Percentiles rank a stretch among this genome's conserved stretches.
phyloP scores from a whole-genome alignment of 805 yeast species.

The Metschnikowia lunata region DNA sequence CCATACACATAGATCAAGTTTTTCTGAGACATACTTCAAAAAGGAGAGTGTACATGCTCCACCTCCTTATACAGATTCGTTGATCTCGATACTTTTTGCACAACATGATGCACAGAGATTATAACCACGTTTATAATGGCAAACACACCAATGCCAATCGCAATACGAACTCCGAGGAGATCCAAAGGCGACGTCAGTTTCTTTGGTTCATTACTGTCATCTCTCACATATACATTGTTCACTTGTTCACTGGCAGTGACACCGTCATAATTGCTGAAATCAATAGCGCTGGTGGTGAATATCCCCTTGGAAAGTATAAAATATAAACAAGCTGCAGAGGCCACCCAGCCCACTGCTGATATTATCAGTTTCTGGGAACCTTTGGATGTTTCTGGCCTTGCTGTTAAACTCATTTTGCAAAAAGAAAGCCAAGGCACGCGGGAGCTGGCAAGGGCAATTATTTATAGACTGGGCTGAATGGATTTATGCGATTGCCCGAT shows the following conservation, averaged over 20 bases:
- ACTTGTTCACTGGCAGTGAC: background rate
- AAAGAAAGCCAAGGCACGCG: too few species aligned
- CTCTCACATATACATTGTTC: slow-evolving; percentile 1
- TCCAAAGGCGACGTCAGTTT: slow-evolving; percentile 8
- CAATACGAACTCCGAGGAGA: slow-evolving; percentile 25
- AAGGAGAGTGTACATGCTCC: slow-evolving; percentile 24
- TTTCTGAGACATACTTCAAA: background rate
- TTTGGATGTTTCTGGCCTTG: background rate
- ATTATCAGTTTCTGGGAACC: too few species aligned
- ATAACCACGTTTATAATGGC: slow-evolving; percentile 33
- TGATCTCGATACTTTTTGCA: slow-evolving; percentile 24
- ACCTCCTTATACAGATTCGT: slow-evolving; percentile 31
- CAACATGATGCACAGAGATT: slow-evolving; percentile 37
- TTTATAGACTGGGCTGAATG: background rate
- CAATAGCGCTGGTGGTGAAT: too few species aligned
- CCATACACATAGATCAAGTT: too few species aligned
- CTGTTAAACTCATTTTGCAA: too few species aligned
- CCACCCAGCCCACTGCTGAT: background rate
- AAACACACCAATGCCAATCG: slow-evolving; percentile 33
- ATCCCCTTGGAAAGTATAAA: too few species aligned
- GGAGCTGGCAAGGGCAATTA: too few species aligned
- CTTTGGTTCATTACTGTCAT: slow-evolving; percentile 6
- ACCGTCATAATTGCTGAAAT: too few species aligned
- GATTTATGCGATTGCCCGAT: slow-evolving; percentile 5
- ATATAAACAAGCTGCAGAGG: background rate